Base-by-base conservation (phyloP, 805 yeast genomes). In the Wickerhamomyces queroliae region DNA sequence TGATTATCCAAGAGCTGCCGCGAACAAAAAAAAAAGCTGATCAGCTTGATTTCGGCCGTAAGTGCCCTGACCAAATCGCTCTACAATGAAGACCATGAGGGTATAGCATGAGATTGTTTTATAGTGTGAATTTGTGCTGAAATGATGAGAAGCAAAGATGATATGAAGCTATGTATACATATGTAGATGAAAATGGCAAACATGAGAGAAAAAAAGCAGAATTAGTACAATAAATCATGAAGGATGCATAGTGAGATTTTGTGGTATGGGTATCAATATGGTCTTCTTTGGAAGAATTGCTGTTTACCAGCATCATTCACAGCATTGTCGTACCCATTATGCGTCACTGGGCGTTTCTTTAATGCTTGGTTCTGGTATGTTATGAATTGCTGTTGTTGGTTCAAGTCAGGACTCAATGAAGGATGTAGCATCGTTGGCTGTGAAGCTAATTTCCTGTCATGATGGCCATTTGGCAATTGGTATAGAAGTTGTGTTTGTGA, bases 391-490 rank as follows among this genome's bases (percentile, higher is more conserved):
- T n/a, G 11, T 33, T 33, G 28, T 8, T 18, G 26, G 23, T 7
- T 31, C 4, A 31, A 2, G n/a, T 31, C 11, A 22, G 17, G 20
- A 23, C 27, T 18, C n/a, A 23, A n/a, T n/a, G n/a, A 23, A 20
- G 36, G 37, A 20, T 43, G 44, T 11, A 46, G 44, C 11, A 42
- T 12, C 7, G 43, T 42, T 26, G 47, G 49, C 21, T 45, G 51
- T 5, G 41, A 15, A 17, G 17, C 26, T 11, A 37, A 27, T 9
- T 33, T 32, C 15, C 35, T 30, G 4, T 40, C 36, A 2, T 16
- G 10, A 9, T 28, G 34, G 8, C 32, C 6, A 11, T 34, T 37
- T 22, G 45, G 43, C 9, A 45, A 34, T 35, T 46, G 48, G 35
- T 41, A 48, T 31, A 48, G 22, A 24, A 40, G 48, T 18, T 43